Base-by-base conservation (phyloP, 2,329 filamentous ascomycete species). In the Chaetomiaceae sp. region DNA sequence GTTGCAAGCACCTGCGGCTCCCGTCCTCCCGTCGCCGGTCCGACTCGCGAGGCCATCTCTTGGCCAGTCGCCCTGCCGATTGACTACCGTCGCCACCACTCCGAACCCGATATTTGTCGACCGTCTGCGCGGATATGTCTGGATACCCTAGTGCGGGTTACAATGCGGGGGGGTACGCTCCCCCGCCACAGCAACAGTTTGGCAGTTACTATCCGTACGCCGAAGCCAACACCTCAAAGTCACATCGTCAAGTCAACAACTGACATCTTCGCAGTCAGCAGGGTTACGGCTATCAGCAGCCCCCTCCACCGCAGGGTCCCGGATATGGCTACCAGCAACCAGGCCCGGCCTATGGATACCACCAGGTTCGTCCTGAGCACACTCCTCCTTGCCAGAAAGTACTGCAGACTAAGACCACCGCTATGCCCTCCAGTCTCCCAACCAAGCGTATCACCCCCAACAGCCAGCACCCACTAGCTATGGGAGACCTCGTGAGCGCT, bases 91-190 rank as follows among this genome's bases (percentile, higher is more conserved):
- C 34, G 3, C 14, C 34, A 30, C 35, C n/a, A 30, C 18, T 43
- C 22, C 20, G 35, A 33, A 18, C 15, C 24, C 38, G 22, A 38
- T 26, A 12, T 39, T 18, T 14, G 22, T 11, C 38, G 47, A 32
- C 38, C 32, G 36, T 36, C 34, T 32, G 29, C 22, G 26, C 30
- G 44, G 50, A 58, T 56, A 84, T 84, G 81, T 82, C 81, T 55
- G 79, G 78, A 60, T 84, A 81, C 62, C 78, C 77, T 54, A 73
- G 73, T 49, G 63, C 70, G 50, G 67, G 68, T 38, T 80, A 81
- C 59, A 68, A 71, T 48, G 68, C 68, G 61, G 73, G 73, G 52
- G 68, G 68, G 61, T 72, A 68, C 50, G 61, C 53, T 26, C 52
- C 55, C 14, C 55, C 52, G 26, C 65, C 64, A 45, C 70, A 75